Evolutionary conservation across 352 stramenopile species (phyloP).

Genomic region (Pythium dissotocum): DNA sequence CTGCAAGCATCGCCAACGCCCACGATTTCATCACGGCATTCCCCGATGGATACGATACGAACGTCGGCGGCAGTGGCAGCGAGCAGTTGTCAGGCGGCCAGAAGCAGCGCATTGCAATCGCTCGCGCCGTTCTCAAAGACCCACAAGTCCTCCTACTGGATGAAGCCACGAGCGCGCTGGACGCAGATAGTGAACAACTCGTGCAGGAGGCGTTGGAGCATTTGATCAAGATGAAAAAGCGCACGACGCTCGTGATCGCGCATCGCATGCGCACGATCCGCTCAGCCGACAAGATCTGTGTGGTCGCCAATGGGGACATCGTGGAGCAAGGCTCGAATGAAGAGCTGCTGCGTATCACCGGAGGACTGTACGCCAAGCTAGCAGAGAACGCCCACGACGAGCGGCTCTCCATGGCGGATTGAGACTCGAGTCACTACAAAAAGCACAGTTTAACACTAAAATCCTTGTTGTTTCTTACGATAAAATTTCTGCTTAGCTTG

Average conservation of each 20-base stretch:
- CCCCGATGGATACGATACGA: slow-evolving; percentile 91
- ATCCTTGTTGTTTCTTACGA: background rate
- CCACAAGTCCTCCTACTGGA: slow-evolving; percentile 88
- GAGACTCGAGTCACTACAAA: background rate
- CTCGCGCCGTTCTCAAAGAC: slow-evolving; percentile 88
- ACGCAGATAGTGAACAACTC: slow-evolving; percentile 81
- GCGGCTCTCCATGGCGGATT: slow-evolving; percentile 19
- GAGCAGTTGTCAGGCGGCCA: slow-evolving; percentile 75
- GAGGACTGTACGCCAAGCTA: slow-evolving; percentile 26
- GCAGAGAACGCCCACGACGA: slow-evolving; percentile 22
- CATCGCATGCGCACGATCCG: slow-evolving; percentile 93
- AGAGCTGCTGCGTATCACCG: slow-evolving; percentile 66
- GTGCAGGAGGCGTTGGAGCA: slow-evolving; percentile 83
- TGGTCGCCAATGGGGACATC: slow-evolving; percentile 91
- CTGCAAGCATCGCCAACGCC: slow-evolving; percentile 89
- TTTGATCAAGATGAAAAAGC: slow-evolving; percentile 48
- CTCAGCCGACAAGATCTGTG: slow-evolving; percentile 93
- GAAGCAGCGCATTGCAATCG: slow-evolving; percentile 89
- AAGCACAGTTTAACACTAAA: background rate
- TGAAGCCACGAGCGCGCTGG: slow-evolving; percentile 89
- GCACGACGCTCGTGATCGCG: slow-evolving; percentile 92
- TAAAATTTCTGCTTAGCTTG: background rate
- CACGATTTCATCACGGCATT: slow-evolving; percentile 91
- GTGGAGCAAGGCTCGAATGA: slow-evolving; percentile 92
- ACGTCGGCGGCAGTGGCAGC: slow-evolving; percentile 90